Evolutionary conservation across 768 basidiomycete genomes (phyloP).

Genomic region (Boletellus ananas): DNA sequence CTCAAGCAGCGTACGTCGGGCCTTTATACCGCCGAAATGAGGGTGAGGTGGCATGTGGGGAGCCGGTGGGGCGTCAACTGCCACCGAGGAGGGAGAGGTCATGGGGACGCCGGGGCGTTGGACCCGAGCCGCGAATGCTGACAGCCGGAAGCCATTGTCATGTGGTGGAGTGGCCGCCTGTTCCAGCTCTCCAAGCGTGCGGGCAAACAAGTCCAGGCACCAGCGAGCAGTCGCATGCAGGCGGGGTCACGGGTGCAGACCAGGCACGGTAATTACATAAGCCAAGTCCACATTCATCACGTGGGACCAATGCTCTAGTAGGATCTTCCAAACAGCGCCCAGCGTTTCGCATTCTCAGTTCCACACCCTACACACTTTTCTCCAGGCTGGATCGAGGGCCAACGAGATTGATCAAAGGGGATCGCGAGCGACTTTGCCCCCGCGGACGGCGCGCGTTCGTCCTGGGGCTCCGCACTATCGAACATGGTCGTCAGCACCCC

Average conservation of each 20-base stretch:
- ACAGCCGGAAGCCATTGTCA: not conserved
- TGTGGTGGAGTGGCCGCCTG: not conserved
- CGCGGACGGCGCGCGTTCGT: conserved; percentile 94
- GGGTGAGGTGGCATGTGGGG: not conserved
- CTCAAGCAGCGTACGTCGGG: not conserved
- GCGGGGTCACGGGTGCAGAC: not conserved
- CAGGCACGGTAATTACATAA: not conserved
- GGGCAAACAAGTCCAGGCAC: too few relatives aligned
- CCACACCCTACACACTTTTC: conserved; percentile 91
- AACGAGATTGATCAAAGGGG: conserved; percentile 88
- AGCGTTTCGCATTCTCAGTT: conserved; percentile 75
- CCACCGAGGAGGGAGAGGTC: not conserved
- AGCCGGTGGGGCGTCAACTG: not conserved
- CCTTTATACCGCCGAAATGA: conserved; percentile 13
- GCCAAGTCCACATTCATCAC: too few relatives aligned
- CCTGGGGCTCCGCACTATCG: conserved; percentile 75
- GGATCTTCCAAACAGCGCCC: conserved; percentile 95
- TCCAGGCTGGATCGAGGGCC: conserved; percentile 75
- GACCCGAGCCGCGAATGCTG: not conserved
- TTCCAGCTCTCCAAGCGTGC: too few relatives aligned
- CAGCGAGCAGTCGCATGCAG: too few relatives aligned
- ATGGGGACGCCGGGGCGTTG: not conserved
- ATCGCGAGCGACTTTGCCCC: conserved; percentile 97
- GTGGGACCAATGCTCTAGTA: conserved; percentile 45
- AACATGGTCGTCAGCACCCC: not conserved